A percentile compares a stretch with the other conserved stretches of the same genome.
Evolutionary conservation across 2,329 filamentous ascomycete genomes (phyloP).

Genomic region (Botrytis hyacinthi): DNA sequence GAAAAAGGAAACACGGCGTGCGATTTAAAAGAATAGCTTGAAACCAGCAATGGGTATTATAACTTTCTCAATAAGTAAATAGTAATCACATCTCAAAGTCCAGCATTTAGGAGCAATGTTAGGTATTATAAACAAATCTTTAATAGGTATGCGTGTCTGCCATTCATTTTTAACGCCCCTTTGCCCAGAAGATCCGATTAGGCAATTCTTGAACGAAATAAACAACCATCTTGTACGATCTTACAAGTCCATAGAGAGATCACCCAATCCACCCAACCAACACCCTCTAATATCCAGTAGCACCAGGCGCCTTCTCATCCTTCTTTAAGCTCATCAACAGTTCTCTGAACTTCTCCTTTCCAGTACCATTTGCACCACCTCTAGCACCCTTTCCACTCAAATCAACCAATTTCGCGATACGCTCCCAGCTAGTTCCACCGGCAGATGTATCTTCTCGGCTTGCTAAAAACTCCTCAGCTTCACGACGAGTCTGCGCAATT

Average conservation of each 20-base stretch:
- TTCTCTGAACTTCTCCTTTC: constrained; percentile 96
- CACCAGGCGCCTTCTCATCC: constrained; percentile 80
- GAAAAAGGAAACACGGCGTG: neutral
- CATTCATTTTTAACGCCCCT: constrained; percentile 39
- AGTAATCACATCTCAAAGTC: constrained; percentile 12
- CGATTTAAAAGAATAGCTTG: neutral
- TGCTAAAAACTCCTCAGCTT: constrained; percentile 88
- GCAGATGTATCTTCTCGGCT: constrained; percentile 89
- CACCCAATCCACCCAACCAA: constrained; percentile 17
- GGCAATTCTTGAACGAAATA: constrained; percentile 30
- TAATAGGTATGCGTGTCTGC: constrained; percentile 26
- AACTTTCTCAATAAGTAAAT: neutral
- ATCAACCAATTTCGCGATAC: constrained; percentile 96
- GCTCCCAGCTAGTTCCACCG: constrained; percentile 96
- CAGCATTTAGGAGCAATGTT: neutral
- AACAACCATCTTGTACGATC: constrained; percentile 35
- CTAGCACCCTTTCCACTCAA: constrained; percentile 87
- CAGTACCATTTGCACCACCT: constrained; percentile 83
- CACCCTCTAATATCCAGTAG: constrained; percentile 56
- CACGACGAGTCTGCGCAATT: constrained; percentile 81
- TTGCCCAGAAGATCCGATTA: constrained; percentile 32
- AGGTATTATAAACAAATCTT: constrained; percentile 17
- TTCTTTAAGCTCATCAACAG: constrained; percentile 83
- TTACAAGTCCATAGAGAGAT: constrained; percentile 31
- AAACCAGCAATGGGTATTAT: constrained; percentile 1